These are phyloP conservation scores for Vitis amurensis DNA, from an alignment of 164 flowering plant genomes.

Conservation along the genomic window DNA sequence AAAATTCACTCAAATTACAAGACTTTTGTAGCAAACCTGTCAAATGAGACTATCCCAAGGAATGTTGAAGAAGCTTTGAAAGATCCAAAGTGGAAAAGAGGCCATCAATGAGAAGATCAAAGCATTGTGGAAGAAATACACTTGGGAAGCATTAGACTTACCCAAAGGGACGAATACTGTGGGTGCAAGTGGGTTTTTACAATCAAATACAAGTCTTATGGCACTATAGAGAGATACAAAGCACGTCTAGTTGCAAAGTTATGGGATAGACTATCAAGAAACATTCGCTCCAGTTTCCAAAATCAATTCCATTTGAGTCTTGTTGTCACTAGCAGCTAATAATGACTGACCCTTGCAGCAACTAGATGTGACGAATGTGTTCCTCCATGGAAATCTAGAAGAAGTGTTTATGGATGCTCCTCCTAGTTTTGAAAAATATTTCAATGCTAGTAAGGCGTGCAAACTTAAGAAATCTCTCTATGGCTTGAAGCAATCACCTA, in stretches of 20 bases:
- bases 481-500: too few species aligned
- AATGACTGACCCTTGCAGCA: neutral
- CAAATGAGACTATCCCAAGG: neutral
- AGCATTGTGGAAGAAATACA: neutral
- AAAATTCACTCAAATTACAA: neutral
- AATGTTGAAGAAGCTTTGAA: neutral
- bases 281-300: neutral
- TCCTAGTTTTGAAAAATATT: too few species aligned
- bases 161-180: neutral
- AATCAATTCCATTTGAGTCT: neutral
- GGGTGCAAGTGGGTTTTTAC: neutral
- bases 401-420: too few species aligned
- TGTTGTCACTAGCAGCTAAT: neutral
- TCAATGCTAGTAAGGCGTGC: neutral
- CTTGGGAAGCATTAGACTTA: neutral
- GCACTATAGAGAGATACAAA: too few species aligned
- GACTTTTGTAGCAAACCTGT: neutral
- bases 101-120: neutral
- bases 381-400: neutral
- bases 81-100: too few species aligned
- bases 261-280: neutral
- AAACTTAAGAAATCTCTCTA: neutral
- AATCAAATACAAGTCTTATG: too few species aligned
- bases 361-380: too few species aligned
- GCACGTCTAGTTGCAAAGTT: too few species aligned